A percentile compares a stretch with the other conserved stretches of the same genome.
Conservation (phyloP, 345 rosid species). For the Hibiscus mutabilis region DNA sequence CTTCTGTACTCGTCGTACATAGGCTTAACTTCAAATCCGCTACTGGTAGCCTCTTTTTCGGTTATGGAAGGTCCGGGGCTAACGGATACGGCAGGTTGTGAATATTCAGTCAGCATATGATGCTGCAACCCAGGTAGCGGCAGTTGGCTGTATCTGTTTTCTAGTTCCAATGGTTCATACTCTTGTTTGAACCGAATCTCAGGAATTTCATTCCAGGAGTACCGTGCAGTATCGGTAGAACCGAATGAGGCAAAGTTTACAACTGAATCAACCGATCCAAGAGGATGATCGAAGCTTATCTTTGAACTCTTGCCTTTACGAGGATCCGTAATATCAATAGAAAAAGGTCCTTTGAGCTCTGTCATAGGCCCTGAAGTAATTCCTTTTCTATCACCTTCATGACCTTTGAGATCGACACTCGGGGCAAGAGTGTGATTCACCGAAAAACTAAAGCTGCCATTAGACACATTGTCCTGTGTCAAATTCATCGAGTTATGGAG, state of each 20-base stretch:
- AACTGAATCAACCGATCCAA: slow-evolving; percentile 26
- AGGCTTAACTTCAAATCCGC: slow-evolving; percentile 20
- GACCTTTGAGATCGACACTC: not conserved
- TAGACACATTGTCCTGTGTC: slow-evolving; percentile 24
- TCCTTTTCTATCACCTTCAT: not conserved
- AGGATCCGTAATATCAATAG: slow-evolving; percentile 31
- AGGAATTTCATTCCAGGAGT: slow-evolving; percentile 47
- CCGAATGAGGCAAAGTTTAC: slow-evolving; percentile 31
- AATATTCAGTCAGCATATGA: too few species aligned
- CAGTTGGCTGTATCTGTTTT: slow-evolving; percentile 34
- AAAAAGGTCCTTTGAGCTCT: not conserved
- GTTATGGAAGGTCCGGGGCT: slow-evolving; percentile 25
- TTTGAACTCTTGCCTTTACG: slow-evolving; percentile 31
- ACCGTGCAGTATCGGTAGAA: slow-evolving; percentile 26
- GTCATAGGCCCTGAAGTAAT: not conserved
- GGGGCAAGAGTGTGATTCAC: not conserved
- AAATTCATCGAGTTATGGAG: slow-evolving; percentile 31
- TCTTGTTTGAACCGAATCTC: slow-evolving; percentile 39
- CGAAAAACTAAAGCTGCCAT: too few species aligned
- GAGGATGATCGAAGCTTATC: slow-evolving; percentile 32
- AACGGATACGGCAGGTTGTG: slow-evolving; percentile 18
- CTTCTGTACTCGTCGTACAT: slow-evolving; percentile 25
- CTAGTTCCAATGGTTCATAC: slow-evolving; percentile 26
- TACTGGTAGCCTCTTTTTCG: slow-evolving; percentile 18
- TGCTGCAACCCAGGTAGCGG: too few species aligned